phyloP scores from a whole-genome alignment of 441 rosid genomes.

The Syzygium malaccense region DNA sequence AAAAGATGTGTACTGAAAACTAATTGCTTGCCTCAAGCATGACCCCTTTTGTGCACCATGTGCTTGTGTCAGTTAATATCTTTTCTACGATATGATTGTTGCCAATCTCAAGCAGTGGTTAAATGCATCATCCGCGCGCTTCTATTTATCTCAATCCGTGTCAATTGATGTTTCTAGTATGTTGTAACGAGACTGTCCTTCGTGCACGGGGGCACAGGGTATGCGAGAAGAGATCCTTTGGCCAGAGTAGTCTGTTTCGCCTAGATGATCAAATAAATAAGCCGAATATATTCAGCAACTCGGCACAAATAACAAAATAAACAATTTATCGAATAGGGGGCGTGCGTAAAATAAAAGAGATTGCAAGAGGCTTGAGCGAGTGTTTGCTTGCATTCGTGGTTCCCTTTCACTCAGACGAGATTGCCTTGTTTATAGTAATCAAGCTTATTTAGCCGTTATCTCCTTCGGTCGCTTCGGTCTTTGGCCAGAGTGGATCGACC shows the following conservation, averaged over 20 bases:
- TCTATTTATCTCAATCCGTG: neutral
- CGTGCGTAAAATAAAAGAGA: neutral
- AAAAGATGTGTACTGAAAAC: neutral
- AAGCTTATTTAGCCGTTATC: neutral
- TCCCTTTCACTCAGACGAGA: neutral
- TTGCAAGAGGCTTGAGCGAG: neutral
- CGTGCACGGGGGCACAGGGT: neutral
- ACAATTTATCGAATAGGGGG: neutral
- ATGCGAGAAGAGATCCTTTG: neutral
- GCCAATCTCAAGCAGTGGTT: neutral
- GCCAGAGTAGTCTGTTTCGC: neutral
- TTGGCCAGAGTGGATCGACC: neutral
- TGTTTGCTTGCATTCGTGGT: neutral
- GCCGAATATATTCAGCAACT: neutral
- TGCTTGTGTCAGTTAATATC: neutral
- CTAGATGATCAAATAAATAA: neutral
- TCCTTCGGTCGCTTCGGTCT: too few species aligned
- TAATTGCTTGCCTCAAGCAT: slow-evolving; percentile 41
- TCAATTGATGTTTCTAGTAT: neutral
- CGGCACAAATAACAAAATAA: neutral
- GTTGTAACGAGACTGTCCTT: neutral
- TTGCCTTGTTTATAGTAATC: neutral
- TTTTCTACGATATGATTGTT: neutral
- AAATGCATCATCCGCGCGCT: neutral
- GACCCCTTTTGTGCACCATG: neutral